phyloP scores from a whole-genome alignment of 257 asterid genomes.

The Nicotiana paniculata region DNA sequence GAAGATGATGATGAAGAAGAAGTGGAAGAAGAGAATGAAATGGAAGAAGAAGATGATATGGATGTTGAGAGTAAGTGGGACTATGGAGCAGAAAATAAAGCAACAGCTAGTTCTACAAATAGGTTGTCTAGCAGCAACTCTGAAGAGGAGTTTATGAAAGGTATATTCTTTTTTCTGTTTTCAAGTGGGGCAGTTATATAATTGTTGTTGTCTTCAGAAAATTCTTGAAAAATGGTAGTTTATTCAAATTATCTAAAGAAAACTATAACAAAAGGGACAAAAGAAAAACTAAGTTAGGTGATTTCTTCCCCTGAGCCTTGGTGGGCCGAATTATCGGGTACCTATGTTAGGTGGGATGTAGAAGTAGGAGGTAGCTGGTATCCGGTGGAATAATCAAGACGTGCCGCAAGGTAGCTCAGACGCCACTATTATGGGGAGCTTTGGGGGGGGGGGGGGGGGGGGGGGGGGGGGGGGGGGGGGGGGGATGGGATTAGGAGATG shows the following conservation, averaged over 20 bases:
- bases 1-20: conserved; percentile 47
- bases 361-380: neutral
- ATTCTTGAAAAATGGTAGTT: neutral
- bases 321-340: neutral
- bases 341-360: neutral
- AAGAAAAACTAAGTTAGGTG: neutral
- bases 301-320: neutral
- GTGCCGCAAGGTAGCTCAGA: too few relatives aligned
- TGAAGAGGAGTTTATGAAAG: conserved; percentile 59
- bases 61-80: conserved; percentile 79
- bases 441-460: too few relatives aligned
- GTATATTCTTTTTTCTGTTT: conserved; percentile 19
- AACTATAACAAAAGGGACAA: neutral
- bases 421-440: too few relatives aligned
- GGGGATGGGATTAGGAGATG: neutral
- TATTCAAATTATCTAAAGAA: neutral
- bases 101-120: conserved; percentile 19
- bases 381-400: too few relatives aligned
- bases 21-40: conserved; percentile 30
- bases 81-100: conserved; percentile 19
- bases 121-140: conserved; percentile 24
- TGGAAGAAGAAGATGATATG: conserved; percentile 43
- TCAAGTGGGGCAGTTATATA: neutral
- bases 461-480: too few relatives aligned
- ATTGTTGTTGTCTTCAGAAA: neutral